phyloP scores from a whole-genome alignment of 2,329 filamentous ascomycete genomes.

The Monilinia laxa region DNA sequence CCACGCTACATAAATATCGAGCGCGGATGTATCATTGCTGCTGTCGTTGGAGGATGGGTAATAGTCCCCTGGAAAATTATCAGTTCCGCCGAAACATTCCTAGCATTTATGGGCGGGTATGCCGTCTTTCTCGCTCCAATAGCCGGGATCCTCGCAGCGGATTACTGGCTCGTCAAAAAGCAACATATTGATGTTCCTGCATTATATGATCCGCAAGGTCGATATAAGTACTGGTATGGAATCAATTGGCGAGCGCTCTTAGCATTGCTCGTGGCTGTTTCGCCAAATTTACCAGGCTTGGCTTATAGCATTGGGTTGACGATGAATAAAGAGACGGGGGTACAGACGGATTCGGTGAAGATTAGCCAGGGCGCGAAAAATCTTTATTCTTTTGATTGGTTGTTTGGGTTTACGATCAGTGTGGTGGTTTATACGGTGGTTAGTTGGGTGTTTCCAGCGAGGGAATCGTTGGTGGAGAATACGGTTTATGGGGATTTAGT shows the following conservation, averaged over 20 bases:
- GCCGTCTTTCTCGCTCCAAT: constrained; percentile 62
- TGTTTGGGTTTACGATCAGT: constrained; percentile 59
- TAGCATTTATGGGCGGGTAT: constrained; percentile 66
- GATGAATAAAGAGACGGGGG: constrained; percentile 3
- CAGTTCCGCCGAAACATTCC: constrained; percentile 55
- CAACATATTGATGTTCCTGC: constrained; percentile 43
- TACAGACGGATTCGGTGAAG: constrained; percentile 23
- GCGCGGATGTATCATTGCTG: constrained; percentile 55
- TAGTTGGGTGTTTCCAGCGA: constrained; percentile 49
- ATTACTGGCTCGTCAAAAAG: constrained; percentile 55
- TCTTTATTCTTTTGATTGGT: constrained; percentile 65
- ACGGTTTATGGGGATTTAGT: constrained; percentile 43
- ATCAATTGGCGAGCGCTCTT: constrained; percentile 37
- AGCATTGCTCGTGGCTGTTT: constrained; percentile 33
- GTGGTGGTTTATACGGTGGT: constrained; percentile 56
- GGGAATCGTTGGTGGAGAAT: constrained; percentile 48
- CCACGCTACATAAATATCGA: constrained; percentile 56
- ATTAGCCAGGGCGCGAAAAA: constrained; percentile 49
- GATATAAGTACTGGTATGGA: constrained; percentile 37
- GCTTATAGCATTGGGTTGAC: constrained; percentile 31
- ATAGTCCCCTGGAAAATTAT: constrained; percentile 68
- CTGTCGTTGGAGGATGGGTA: constrained; percentile 55
- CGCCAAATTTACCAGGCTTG: constrained; percentile 36
- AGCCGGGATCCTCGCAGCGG: constrained; percentile 56
- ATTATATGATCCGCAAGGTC: constrained; percentile 39